Evolutionary conservation across 2,329 filamentous ascomycete genomes (phyloP).

Genomic region (Pestalotiopsis sp.): DNA sequence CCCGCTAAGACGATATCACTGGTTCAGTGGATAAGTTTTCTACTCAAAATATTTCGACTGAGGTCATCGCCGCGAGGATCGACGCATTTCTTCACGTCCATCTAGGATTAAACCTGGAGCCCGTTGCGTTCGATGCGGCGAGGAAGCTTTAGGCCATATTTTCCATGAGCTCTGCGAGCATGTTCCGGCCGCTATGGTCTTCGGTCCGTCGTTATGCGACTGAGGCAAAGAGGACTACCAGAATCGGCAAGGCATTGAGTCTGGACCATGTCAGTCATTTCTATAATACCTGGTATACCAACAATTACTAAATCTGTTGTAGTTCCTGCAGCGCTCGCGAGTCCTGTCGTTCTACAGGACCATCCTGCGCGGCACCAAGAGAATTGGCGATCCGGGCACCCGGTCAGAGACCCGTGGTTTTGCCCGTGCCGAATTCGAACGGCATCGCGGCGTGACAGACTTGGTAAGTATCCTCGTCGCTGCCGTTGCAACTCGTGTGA

Average conservation of each 20-base stretch:
- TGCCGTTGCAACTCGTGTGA: neutral
- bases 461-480: slow-evolving; percentile 44
- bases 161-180: slow-evolving; percentile 25
- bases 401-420: slow-evolving; percentile 59
- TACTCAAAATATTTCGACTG: neutral
- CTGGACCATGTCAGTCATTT: slow-evolving; percentile 63
- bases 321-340: slow-evolving; percentile 63
- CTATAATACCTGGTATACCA: too few species aligned
- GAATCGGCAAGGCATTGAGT: slow-evolving; percentile 50
- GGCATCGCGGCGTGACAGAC: slow-evolving; percentile 59
- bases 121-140: neutral
- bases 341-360: slow-evolving; percentile 61
- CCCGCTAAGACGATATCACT: neutral
- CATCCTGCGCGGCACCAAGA: slow-evolving; percentile 56
- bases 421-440: slow-evolving; percentile 64
- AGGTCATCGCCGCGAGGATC: neutral
- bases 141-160: neutral
- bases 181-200: slow-evolving; percentile 17
- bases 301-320: neutral
- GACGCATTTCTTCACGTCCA: neutral
- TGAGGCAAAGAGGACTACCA: slow-evolving; percentile 29
- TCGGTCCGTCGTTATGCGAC: slow-evolving; percentile 41
- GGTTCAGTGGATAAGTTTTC: neutral
- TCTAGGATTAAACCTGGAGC: neutral
- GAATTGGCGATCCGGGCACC: slow-evolving; percentile 53